A percentile compares a stretch with the other conserved stretches of the same genome.
phyloP scores from a whole-genome alignment of 208 protist genomes.

The Trichomonas tenax region DNA sequence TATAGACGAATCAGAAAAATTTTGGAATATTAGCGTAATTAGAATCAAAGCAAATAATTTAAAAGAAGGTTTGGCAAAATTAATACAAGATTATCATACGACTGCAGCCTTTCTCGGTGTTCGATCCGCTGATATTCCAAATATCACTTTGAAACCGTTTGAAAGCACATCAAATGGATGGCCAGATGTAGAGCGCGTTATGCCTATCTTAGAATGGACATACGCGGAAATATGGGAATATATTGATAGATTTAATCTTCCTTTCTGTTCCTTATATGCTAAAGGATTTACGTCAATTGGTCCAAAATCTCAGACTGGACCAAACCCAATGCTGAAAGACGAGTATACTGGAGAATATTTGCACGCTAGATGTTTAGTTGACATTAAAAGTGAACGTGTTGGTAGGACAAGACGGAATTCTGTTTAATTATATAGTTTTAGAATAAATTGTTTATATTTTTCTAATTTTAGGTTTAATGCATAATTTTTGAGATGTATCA shows the following conservation, averaged over 20 bases:
- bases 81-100: neutral
- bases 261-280: neutral
- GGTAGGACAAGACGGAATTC: neutral
- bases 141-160: neutral
- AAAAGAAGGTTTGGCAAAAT: neutral
- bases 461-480: too few relatives aligned
- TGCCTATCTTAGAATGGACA: neutral
- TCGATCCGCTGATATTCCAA: neutral
- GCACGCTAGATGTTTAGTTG: neutral
- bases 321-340: neutral
- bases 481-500: too few relatives aligned
- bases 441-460: too few relatives aligned
- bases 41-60: neutral
- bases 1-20: neutral
- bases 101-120: neutral
- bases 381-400: neutral
- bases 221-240: constrained; percentile 8
- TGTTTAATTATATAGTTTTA: too few relatives aligned
- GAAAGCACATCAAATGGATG: neutral
- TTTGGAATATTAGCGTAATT: neutral
- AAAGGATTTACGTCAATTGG: neutral
- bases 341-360: neutral
- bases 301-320: neutral
- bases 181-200: neutral
- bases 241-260: neutral